These are phyloP conservation scores for Vachellia collinsii DNA, from an alignment of 306 rosid species.

Conservation along the genomic window DNA sequence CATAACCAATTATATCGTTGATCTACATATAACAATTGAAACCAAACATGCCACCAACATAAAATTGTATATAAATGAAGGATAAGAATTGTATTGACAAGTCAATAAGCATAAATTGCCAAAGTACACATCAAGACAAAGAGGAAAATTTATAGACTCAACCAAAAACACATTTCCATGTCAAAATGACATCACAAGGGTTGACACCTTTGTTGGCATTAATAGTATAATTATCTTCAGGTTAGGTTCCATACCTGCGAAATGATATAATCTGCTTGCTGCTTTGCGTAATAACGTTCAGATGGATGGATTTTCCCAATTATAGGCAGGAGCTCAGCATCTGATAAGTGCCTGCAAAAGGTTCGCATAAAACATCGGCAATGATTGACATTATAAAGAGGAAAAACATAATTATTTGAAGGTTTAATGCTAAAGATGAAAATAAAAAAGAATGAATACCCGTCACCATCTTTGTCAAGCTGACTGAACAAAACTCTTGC, in stretches of 20 bases:
- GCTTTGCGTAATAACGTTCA: slow-evolving; percentile 92
- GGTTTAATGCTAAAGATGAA: slow-evolving; percentile 24
- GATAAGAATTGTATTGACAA: not conserved
- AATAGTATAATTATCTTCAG: not conserved
- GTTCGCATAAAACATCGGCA: slow-evolving; percentile 33
- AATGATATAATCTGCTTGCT: slow-evolving; percentile 87
- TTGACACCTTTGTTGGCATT: slow-evolving; percentile 6
- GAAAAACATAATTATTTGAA: slow-evolving; percentile 22
- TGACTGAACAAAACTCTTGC: slow-evolving; percentile 77
- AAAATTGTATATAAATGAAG: not conserved
- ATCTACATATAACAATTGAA: slow-evolving; percentile 2
- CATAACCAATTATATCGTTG: not conserved
- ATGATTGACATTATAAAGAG: slow-evolving; percentile 35
- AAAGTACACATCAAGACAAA: not conserved
- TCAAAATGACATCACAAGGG: slow-evolving; percentile 27
- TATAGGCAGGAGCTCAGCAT: slow-evolving; percentile 72
- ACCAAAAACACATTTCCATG: slow-evolving; percentile 5
- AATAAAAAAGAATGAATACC: slow-evolving; percentile 54
- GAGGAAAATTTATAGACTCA: not conserved
- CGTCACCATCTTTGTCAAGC: slow-evolving; percentile 90
- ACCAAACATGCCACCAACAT: not conserved
- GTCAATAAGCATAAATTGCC: not conserved
- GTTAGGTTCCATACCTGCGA: slow-evolving; percentile 68
- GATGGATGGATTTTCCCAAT: slow-evolving; percentile 96
- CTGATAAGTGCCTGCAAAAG: slow-evolving; percentile 68